Conservation (phyloP, 1,284 basidiomycete species). For the Grifola frondosa region DNA sequence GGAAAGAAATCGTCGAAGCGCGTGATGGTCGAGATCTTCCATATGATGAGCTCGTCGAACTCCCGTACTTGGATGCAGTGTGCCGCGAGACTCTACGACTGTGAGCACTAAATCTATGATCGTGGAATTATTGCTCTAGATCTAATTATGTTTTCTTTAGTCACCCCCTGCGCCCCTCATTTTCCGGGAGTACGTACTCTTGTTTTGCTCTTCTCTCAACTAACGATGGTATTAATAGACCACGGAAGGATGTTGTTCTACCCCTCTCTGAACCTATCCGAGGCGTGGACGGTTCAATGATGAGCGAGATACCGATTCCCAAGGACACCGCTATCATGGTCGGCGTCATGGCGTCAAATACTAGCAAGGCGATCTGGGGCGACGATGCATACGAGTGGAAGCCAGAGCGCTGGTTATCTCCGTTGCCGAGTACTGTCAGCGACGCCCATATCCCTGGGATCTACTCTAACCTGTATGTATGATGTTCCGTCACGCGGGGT, state of each 20-base stretch:
- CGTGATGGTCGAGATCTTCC: conserved; percentile 21
- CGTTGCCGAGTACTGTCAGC: conserved; percentile 17
- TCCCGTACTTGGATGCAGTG: conserved; percentile 32
- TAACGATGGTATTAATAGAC: not conserved
- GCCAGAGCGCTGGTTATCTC: conserved; percentile 33
- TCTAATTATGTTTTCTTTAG: too few species aligned
- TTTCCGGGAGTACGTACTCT: not conserved
- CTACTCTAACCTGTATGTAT: conserved; percentile 17
- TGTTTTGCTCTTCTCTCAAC: not conserved
- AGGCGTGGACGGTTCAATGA: conserved; percentile 27
- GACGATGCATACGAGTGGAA: conserved; percentile 52
- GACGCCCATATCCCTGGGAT: conserved; percentile 20
- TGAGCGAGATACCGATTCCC: conserved; percentile 37
- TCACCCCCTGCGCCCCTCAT: not conserved
- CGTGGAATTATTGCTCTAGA: too few species aligned
- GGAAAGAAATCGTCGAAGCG: conserved; percentile 26
- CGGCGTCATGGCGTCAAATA: conserved; percentile 47
- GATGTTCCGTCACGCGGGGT: too few species aligned
- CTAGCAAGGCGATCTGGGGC: conserved; percentile 51
- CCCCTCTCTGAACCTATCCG: conserved; percentile 21
- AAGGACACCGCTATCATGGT: conserved; percentile 47
- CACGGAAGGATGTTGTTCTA: conserved; percentile 19
- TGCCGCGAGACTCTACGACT: conserved; percentile 30
- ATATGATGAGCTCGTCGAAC: conserved; percentile 26
- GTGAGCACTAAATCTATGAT: too few species aligned